Base-by-base conservation (phyloP, 768 basidiomycete genomes). In the Trametes cinnabarina region DNA sequence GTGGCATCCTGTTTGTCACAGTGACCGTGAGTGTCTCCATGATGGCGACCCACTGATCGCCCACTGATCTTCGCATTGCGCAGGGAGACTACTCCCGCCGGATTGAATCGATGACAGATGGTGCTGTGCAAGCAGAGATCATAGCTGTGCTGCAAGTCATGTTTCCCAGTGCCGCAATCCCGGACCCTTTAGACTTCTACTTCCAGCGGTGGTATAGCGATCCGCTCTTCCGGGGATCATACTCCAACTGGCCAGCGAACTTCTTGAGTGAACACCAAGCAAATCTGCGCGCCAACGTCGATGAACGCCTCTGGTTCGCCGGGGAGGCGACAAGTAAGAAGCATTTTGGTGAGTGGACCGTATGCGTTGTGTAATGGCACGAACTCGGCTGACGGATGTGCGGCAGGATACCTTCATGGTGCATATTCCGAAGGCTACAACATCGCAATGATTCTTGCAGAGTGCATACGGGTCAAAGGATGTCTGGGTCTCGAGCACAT, bases 161-260 rank as follows among this genome's bases (percentile, higher is more conserved):
- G 86, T 87, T 75, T 68, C 84, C 82, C 3, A 72, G 80, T 51
- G 70, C 71, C 48, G 73, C 72, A 3, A 74, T 88, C 11, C 85
- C 85, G 6, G 76, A 78, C 3, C 85, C 87, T 0, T 61, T 74
- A 5, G 82, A 77, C 28, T 82, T 89, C 67, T 76, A 76, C 65
- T 79, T 83, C 61, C 77, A 79, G 3, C 70, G 76, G 3, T 89
- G 87, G 88, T 62, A 74, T 44, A 67, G 69, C 12, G 76, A 87
- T 64, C 77, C 79, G 3, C 70, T 72, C 26, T 83, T 76, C 68
- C 76, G 84, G 20, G 84, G 84, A 4, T 82, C 84, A 3, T 89
- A 85, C 62, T 83, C 82, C 20, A 89, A 87, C 58, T 88, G 86
- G 86, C 86, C 85, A 0, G 76, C 87, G 0, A 77, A 82, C 3